Percentiles rank a stretch among this genome's conserved stretches.
Conservation (phyloP, 2,329 filamentous ascomycete species). For the Penicillium nordicum region DNA sequence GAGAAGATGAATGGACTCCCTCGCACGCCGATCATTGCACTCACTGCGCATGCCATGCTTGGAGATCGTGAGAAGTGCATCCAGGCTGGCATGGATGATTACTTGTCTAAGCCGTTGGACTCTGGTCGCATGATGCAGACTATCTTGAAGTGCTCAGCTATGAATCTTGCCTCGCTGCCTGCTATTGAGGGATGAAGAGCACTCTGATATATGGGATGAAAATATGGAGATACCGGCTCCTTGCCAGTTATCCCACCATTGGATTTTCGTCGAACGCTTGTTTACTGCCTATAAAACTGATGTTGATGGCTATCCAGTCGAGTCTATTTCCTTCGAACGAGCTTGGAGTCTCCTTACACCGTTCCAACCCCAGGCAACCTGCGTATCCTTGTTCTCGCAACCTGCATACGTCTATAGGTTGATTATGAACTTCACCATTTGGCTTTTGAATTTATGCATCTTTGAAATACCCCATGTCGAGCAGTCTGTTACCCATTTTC, state of each 20-base stretch:
- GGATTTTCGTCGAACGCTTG: accelerated
- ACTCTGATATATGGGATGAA: background rate
- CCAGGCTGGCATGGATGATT: constrained; percentile 95
- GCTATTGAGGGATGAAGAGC: background rate
- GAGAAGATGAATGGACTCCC: constrained; percentile 72
- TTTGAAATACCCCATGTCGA: background rate
- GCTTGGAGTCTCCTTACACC: background rate
- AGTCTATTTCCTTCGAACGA: background rate
- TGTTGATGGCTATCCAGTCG: background rate
- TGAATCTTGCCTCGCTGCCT: constrained; percentile 16
- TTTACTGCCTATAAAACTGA: no score
- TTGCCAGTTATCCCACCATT: background rate
- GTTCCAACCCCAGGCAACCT: no score
- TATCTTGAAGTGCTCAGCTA: constrained; percentile 18
- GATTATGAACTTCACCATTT: background rate
- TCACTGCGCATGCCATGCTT: constrained; percentile 94
- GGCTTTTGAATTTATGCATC: background rate
- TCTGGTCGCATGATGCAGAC: constrained; percentile 75
- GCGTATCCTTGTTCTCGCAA: background rate
- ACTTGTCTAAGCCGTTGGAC: constrained; percentile 86
- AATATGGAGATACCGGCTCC: background rate
- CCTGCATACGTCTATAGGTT: background rate
- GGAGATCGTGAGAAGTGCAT: constrained; percentile 94
- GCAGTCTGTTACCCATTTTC: background rate
- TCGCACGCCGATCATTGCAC: constrained; percentile 83